Base-by-base conservation (phyloP, 2,329 filamentous ascomycete genomes). In the Colletotrichum ledebouriae region DNA sequence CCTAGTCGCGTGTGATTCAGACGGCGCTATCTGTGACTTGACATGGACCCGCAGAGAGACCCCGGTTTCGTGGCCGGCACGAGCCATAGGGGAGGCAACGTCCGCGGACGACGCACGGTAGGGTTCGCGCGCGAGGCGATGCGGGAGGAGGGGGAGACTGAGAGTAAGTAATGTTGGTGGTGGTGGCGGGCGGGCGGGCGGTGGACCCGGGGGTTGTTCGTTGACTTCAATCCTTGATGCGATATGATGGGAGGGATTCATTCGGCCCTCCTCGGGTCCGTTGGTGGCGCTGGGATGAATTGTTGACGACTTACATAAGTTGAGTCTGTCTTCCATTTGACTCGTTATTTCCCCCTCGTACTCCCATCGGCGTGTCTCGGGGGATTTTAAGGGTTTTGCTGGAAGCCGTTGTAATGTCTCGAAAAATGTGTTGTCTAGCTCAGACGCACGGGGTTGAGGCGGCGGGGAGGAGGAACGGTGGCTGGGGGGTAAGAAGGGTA, bases 1-100 rank as follows among this genome's bases (percentile, higher is more conserved):
- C 25, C 57, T 69, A 69, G 67, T 42, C 46, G 63, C 56, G 63
- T 67, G 67, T 69, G 67, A 66, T 69, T 69, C 67, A 52, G 39
- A 67, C 52, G 52, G 63, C 67, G 67, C 67, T 69, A 69, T 69
- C 57, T 69, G 67, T 69, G 67, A 69, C 58, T 63, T 63, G 63
- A 59, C 63, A 53, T 52, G 37, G 63, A 59, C 56, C 62, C 42
- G 66, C 62, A 56, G 65, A 7, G 20, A 37, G 17, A 22, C 20
- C 60, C 52, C 59, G 33, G 65, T 65, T 41, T 39, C 42, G 65
- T 61, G 65, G 65, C 65, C 65, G 61, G 65, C 61, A 68, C 37
- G 61, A 68, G 65, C 65, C 65, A 65, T 55, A 65, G 55, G 53
- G 29, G 59, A 56, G 58, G 39, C 20, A 62, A 56, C 39, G 29